These are phyloP conservation scores for Colletotrichum euphorbiae DNA, from an alignment of 2,329 filamentous ascomycete species.

Conservation along the genomic window DNA sequence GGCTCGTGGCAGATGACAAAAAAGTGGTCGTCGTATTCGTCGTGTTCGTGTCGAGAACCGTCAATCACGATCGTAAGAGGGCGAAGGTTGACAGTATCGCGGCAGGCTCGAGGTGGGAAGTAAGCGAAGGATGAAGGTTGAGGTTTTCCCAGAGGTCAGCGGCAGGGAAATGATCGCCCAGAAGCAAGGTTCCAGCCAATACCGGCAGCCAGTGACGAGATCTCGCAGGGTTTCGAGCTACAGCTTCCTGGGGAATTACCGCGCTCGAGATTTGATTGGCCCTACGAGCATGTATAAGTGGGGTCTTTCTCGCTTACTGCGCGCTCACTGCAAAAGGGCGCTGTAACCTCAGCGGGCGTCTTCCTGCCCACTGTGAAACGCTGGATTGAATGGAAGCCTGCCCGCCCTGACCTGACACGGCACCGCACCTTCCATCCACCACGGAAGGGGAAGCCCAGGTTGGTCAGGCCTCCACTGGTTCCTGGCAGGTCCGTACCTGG, in stretches of 20 bases:
- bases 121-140: background rate
- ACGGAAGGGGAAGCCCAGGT: too few relatives aligned
- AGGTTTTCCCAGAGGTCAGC: constrained; percentile 13
- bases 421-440: background rate
- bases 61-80: background rate
- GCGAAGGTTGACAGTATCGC: background rate
- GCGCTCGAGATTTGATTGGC: constrained; percentile 35
- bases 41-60: background rate
- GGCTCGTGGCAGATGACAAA: background rate
- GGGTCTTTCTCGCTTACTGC: background rate
- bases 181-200: constrained; percentile 35
- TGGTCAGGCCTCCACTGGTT: constrained; percentile 15
- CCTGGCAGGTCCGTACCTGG: background rate
- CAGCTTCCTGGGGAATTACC: constrained; percentile 30
- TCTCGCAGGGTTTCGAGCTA: constrained; percentile 40
- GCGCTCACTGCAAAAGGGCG: constrained; percentile 14
- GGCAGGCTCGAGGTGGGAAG: background rate
- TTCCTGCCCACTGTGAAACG: constrained; percentile 7
- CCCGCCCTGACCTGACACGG: background rate
- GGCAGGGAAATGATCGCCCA: constrained; percentile 27
- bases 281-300: background rate
- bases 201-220: constrained; percentile 38
- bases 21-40: constrained; percentile 1
- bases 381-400: constrained; percentile 5
- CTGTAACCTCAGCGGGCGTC: constrained; percentile 25